phyloP scores from a whole-genome alignment of 1,284 basidiomycete species.

The Ganoderma boninense region DNA sequence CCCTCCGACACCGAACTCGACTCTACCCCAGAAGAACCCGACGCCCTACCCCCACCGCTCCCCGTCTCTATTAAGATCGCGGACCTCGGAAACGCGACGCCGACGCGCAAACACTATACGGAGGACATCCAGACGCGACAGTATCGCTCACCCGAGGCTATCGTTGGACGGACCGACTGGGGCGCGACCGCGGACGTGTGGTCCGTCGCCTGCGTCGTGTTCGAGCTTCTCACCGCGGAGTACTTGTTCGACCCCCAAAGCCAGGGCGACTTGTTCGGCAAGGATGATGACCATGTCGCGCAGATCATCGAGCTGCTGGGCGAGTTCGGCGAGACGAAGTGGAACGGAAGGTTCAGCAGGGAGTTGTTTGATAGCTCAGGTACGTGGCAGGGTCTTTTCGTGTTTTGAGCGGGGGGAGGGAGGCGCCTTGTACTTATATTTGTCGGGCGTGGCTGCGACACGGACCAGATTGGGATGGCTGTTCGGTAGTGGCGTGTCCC shows the following conservation, averaged over 20 bases:
- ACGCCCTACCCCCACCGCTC: conserved; percentile 38
- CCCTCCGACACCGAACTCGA: conserved; percentile 27
- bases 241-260: conserved; percentile 91
- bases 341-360: conserved; percentile 84
- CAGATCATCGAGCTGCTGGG: conserved; percentile 92
- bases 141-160: conserved; percentile 92
- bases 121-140: conserved; percentile 96
- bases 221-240: conserved; percentile 88
- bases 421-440: conserved; percentile 12
- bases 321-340: conserved; percentile 76
- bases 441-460: conserved; percentile 23
- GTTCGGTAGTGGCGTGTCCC: conserved; percentile 37
- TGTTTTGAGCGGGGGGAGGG: background rate
- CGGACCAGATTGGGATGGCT: conserved; percentile 40
- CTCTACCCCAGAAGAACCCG: conserved; percentile 12
- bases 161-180: conserved; percentile 89
- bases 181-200: conserved; percentile 87
- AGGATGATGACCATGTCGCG: conserved; percentile 95
- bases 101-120: conserved; percentile 84
- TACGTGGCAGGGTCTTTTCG: conserved; percentile 40
- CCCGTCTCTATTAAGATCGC: conserved; percentile 91
- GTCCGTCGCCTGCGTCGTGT: conserved; percentile 88
- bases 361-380: conserved; percentile 87
- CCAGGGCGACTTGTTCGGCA: conserved; percentile 84
- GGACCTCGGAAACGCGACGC: conserved; percentile 89